Evolutionary conservation across 805 yeast genomes (phyloP).

Genomic region (Hanseniaspora jakobsenii): DNA sequence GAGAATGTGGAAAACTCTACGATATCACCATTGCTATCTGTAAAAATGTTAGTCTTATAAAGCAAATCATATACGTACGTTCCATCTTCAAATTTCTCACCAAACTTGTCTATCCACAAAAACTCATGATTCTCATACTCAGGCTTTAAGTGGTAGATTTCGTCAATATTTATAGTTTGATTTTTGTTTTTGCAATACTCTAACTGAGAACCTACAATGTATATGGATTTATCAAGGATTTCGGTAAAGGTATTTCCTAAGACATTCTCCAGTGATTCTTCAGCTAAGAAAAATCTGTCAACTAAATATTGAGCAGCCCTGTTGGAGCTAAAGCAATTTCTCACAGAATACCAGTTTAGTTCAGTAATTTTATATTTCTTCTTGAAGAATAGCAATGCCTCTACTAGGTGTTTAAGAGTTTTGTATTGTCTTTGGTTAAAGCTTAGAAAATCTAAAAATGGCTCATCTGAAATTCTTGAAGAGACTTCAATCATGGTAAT

Average conservation of each 20-base stretch:
- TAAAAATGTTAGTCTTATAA: neutral
- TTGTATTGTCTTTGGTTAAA: constrained; percentile 33
- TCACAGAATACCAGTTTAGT: constrained; percentile 4
- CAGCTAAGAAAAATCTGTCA: constrained; percentile 19
- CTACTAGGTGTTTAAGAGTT: constrained; percentile 27
- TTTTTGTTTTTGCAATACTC: neutral
- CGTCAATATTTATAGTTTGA: constrained; percentile 1
- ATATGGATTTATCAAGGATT: constrained; percentile 5
- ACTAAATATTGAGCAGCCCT: constrained; percentile 25
- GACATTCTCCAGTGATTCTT: constrained; percentile 16
- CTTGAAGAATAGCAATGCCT: constrained; percentile 21
- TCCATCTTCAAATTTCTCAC: neutral
- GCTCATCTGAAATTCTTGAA: constrained; percentile 36
- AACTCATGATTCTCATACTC: no score
- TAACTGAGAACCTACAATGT: constrained; percentile 7
- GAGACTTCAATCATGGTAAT: constrained; percentile 49
- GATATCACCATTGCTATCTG: neutral
- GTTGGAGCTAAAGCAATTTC: constrained; percentile 13
- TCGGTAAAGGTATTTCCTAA: constrained; percentile 5
- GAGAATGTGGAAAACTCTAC: neutral
- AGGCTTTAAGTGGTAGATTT: no score
- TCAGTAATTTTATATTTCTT: constrained; percentile 18
- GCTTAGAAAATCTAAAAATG: constrained; percentile 26
- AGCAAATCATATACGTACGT: neutral
- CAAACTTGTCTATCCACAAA: neutral